Evolutionary conservation across 257 asterid genomes (phyloP), one percentile per base, ranked within the genome.

Genomic region (Haberlea rhodopensis): DNA sequence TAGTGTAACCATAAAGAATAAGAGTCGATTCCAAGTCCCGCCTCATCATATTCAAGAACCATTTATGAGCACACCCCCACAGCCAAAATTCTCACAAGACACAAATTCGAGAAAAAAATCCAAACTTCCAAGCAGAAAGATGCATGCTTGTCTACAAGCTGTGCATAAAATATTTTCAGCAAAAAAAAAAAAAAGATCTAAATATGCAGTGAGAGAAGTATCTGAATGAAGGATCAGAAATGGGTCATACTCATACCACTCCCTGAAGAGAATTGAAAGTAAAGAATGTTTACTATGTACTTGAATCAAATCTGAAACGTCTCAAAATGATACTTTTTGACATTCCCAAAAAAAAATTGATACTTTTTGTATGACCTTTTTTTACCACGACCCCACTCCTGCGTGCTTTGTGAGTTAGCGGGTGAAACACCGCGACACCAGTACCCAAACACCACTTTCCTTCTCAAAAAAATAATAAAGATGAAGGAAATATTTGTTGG

Each of bases 261-360:
- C 43, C 53, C 48, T 5, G 62, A 65, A 62, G 49, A 29, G 53
- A 15, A 49, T 18, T 40, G 40, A 58, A 71, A 70, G 19, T 22
- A 53, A n/a, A 43, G 59, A 31, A 66, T 65, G 26, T 16, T 24
- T 6, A 22, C 40, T 8, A 8, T 1, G 18, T 11, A 62, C 62
- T 72, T 68, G 21, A 43, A 68, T 72, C 75, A 71, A 74, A 71
- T 78, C 73, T 71, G 76, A 65, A 75, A 73, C 71, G 64, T 75
- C 78, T 49, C 74, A 72, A 65, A 69, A 49, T 68, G 75, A 61
- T 60, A 53, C 55, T 46, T 37, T 22, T 62, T 62, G 25, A 16
- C 66, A 31, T 27, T 22, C 53, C 62, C 51, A 8, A 56, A 67
- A 60, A 45, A 26, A 55, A 16, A 45, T 19, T 46, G 29, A 57